Evolutionary conservation across 768 basidiomycete species (phyloP).

Genomic region (Naganishia vaughanmartiniae): DNA sequence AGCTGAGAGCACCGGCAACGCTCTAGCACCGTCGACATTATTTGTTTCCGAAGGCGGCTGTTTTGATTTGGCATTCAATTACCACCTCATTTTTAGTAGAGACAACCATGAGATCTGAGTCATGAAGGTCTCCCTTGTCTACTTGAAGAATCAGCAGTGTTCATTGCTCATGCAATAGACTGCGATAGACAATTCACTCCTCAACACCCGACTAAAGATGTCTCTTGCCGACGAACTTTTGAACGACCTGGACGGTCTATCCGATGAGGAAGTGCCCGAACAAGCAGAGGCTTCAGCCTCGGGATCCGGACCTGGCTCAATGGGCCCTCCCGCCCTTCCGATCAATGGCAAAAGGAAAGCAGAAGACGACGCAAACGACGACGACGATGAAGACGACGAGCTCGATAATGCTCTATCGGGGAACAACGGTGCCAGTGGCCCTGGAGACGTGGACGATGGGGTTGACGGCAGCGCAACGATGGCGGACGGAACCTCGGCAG

Average conservation of each 20-base stretch:
- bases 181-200: too few species aligned
- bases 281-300: conserved; percentile 18
- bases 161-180: too few species aligned
- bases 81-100: background rate
- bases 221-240: conserved; percentile 84
- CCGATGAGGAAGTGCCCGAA: conserved; percentile 57
- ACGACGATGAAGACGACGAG: conserved; percentile 59
- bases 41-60: background rate
- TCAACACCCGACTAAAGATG: conserved; percentile 37
- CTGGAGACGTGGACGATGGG: conserved; percentile 54
- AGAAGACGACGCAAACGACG: conserved; percentile 56
- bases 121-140: conserved; percentile 8
- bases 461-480: conserved; percentile 57
- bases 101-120: background rate
- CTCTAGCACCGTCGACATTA: background rate
- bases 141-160: background rate
- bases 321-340: conserved; percentile 49
- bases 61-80: background rate
- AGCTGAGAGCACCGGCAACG: background rate
- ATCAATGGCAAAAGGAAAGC: conserved; percentile 30
- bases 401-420: conserved; percentile 56
- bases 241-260: conserved; percentile 84
- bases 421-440: background rate
- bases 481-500: conserved; percentile 57
- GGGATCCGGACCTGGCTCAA: conserved; percentile 30